Percentiles rank a stretch among this genome's conserved stretches.
Evolutionary conservation across 23 red algal genomes (phyloP).

Genomic region (Gracilaria domingensis): DNA sequence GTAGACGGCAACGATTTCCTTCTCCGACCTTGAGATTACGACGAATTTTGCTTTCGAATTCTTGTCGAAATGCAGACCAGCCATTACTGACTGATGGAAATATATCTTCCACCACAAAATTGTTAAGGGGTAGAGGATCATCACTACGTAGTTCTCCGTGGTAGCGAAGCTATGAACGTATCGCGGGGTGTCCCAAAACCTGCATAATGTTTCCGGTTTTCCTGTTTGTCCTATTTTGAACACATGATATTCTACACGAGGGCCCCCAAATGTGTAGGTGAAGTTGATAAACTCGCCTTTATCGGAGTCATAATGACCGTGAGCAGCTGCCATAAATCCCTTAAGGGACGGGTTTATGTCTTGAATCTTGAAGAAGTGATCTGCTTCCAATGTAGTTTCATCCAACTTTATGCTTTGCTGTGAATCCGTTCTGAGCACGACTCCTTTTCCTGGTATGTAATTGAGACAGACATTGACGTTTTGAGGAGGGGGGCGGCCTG

Average conservation of each 20-base stretch:
- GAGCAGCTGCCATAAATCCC: conserved; percentile 38
- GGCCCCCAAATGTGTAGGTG: conserved; percentile 21
- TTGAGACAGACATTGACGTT: conserved; percentile 41
- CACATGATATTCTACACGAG: conserved; percentile 19
- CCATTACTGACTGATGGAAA: conserved; percentile 29
- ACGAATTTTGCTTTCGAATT: conserved; percentile 3
- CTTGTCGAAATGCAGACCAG: conserved; percentile 27
- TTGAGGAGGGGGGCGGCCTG: neutral
- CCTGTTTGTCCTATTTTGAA: conserved; percentile 43
- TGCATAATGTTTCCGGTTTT: conserved; percentile 16
- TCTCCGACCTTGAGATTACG: conserved; percentile 29
- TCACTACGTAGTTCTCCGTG: conserved; percentile 61
- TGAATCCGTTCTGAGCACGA: conserved; percentile 25
- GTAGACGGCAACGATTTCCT: conserved; percentile 47
- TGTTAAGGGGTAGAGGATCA: conserved; percentile 38
- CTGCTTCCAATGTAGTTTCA: conserved; percentile 5
- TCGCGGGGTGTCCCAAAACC: conserved; percentile 19
- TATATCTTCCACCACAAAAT: conserved; percentile 23
- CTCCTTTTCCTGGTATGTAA: conserved; percentile 1
- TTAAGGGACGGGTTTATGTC: neutral
- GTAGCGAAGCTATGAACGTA: conserved; percentile 64
- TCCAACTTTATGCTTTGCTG: neutral
- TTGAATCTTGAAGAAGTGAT: conserved; percentile 47
- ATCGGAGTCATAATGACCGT: conserved; percentile 25
- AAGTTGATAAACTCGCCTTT: conserved; percentile 67